Conservation (phyloP, 2,329 filamentous ascomycete genomes). For the Diplodia seriata region DNA sequence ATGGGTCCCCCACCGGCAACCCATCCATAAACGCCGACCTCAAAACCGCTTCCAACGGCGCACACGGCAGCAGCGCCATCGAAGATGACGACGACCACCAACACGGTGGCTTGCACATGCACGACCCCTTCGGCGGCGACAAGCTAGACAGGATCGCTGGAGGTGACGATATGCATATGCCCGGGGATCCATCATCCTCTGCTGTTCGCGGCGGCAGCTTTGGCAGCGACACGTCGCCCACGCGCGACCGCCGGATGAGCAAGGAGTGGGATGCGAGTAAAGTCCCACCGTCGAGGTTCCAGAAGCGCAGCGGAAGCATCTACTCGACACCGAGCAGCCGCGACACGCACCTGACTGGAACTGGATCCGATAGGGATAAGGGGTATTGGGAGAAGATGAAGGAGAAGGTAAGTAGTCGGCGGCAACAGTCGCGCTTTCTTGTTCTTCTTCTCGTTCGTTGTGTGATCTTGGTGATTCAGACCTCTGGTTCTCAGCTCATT, state of each 20-base stretch:
- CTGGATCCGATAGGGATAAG: conserved; percentile 54
- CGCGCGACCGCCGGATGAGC: conserved; percentile 46
- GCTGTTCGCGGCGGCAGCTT: not conserved
- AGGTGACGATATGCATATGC: conserved; percentile 38
- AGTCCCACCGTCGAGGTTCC: conserved; percentile 71
- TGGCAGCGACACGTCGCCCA: conserved; percentile 15
- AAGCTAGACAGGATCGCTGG: conserved; percentile 39
- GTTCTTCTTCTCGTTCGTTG: not conserved
- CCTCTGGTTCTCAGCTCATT: not conserved
- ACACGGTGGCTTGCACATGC: conserved; percentile 31
- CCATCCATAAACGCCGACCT: conserved; percentile 31
- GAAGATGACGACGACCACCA: conserved; percentile 36
- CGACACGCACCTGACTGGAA: conserved; percentile 67
- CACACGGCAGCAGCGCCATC: conserved; percentile 6
- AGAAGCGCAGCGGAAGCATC: conserved; percentile 73
- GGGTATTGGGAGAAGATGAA: conserved; percentile 63
- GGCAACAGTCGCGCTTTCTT: not conserved
- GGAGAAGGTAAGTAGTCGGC: conserved; percentile 45
- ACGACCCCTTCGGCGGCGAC: conserved; percentile 39
- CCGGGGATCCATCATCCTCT: not conserved
- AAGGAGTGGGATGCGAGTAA: conserved; percentile 66
- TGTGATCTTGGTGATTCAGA: not conserved
- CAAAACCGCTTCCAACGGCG: not conserved
- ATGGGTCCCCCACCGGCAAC: conserved; percentile 36
- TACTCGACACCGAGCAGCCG: conserved; percentile 70